A percentile compares a stretch with the other conserved stretches of the same genome.
phyloP scores from a whole-genome alignment of 129 eudicot species.

The Deinandra increscens region DNA sequence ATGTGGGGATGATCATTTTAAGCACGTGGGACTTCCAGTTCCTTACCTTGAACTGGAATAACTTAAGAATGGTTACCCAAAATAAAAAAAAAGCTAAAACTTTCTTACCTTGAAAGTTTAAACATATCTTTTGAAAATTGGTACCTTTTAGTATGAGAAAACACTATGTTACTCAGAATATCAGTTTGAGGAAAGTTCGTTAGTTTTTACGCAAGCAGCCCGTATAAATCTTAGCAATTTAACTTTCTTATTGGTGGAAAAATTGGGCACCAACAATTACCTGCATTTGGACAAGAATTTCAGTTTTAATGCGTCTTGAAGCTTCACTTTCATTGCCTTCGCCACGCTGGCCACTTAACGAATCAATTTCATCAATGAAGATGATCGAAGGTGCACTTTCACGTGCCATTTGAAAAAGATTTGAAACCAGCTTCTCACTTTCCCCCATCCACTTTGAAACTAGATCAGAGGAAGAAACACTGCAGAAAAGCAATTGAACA shows the following conservation, averaged over 20 bases:
- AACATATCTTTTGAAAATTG: not conserved
- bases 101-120: not conserved
- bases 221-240: not conserved
- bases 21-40: not conserved
- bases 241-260: not conserved
- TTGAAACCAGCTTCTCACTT: slow-evolving; percentile 87
- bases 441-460: slow-evolving; percentile 99
- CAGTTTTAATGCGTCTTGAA: slow-evolving; percentile 91
- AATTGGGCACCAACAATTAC: slow-evolving; percentile 28
- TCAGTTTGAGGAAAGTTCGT: not conserved
- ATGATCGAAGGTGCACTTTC: slow-evolving; percentile 86
- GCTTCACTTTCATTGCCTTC: slow-evolving; percentile 99
- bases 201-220: not conserved
- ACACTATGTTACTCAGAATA: not conserved
- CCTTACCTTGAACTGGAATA: no score
- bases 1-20: not conserved
- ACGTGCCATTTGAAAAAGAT: slow-evolving; percentile 89
- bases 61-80: no score
- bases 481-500: slow-evolving; percentile 39
- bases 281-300: slow-evolving; percentile 94
- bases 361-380: slow-evolving; percentile 85
- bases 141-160: not conserved
- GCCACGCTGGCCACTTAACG: slow-evolving; percentile 87
- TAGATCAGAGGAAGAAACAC: slow-evolving; percentile 80
- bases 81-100: not conserved